Evolutionary conservation across 768 basidiomycete genomes (phyloP).

Genomic region (Serendipita vermifera): DNA sequence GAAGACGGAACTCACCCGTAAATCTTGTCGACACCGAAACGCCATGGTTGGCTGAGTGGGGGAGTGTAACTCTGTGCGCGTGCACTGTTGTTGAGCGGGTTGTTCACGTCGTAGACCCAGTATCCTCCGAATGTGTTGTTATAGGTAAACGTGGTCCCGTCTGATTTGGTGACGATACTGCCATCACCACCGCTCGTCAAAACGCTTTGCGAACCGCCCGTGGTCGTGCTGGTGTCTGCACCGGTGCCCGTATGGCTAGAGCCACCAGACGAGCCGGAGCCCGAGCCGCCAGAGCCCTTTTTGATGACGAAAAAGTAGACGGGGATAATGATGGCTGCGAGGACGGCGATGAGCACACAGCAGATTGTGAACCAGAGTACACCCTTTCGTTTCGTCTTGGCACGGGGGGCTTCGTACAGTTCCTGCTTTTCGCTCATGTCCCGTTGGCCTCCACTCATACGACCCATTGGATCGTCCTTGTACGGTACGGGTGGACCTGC

Average conservation of each 20-base stretch:
- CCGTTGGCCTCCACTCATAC: not conserved
- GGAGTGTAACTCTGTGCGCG: slow-evolving; percentile 72
- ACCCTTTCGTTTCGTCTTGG: not conserved
- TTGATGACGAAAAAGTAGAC: slow-evolving; percentile 7
- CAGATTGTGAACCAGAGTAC: slow-evolving; percentile 7
- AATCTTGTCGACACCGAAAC: slow-evolving; percentile 59
- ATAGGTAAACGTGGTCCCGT: slow-evolving; percentile 78
- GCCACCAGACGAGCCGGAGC: not conserved
- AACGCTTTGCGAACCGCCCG: slow-evolving; percentile 19
- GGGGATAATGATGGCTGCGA: slow-evolving; percentile 7
- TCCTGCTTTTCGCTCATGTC: not conserved
- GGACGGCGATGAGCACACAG: not conserved
- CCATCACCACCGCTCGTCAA: slow-evolving; percentile 83
- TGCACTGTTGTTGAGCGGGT: slow-evolving; percentile 78
- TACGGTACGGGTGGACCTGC: not conserved
- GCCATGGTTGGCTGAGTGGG: slow-evolving; percentile 71
- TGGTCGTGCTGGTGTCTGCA: not conserved
- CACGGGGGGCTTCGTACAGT: not conserved
- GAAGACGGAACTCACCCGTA: slow-evolving; percentile 41
- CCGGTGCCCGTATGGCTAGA: slow-evolving; percentile 9
- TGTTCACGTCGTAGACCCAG: slow-evolving; percentile 76
- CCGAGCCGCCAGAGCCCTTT: not conserved
- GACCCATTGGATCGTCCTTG: not conserved
- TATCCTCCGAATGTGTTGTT: slow-evolving; percentile 67
- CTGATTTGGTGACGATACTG: slow-evolving; percentile 56